These are phyloP conservation scores for Xylariaceae sp. DNA, from an alignment of 2,329 filamentous ascomycete genomes.

Conservation along the genomic window DNA sequence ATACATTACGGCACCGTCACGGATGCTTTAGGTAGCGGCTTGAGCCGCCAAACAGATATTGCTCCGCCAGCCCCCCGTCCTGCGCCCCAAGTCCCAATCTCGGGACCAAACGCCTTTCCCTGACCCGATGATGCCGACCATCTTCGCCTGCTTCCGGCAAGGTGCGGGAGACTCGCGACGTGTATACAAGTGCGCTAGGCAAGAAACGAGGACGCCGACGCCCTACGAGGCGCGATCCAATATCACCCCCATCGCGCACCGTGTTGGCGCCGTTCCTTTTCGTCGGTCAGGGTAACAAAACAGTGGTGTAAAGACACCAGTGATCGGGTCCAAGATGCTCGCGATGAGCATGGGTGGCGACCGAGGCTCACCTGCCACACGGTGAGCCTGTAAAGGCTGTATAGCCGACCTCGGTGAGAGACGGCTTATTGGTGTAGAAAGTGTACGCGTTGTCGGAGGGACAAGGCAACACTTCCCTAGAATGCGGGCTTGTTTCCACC, in stretches of 20 bases:
- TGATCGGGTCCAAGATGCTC: not conserved
- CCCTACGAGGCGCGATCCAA: not conserved
- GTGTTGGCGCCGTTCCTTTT: not conserved
- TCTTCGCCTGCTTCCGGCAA: not conserved
- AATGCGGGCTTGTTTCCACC: conserved; percentile 24
- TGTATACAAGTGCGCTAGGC: not conserved
- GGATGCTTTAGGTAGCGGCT: not conserved
- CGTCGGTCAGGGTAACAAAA: not conserved
- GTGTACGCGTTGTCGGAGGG: conserved; percentile 12
- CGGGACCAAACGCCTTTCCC: conserved; percentile 2
- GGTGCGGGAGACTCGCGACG: too few relatives aligned
- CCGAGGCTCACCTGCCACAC: not conserved
- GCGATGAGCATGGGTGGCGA: not conserved
- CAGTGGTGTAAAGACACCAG: not conserved
- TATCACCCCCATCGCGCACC: not conserved
- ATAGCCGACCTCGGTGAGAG: not conserved
- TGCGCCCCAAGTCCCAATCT: too few relatives aligned
- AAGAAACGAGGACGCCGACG: not conserved
- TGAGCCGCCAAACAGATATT: not conserved
- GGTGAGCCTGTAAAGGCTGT: not conserved
- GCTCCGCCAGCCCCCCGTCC: not conserved
- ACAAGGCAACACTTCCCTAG: conserved; percentile 19
- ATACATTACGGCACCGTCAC: not conserved
- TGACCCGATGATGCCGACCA: conserved; percentile 1
- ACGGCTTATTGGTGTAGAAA: not conserved